These are phyloP conservation scores for Aureobasidium sp. DNA, from an alignment of 2,329 filamentous ascomycete species.

Conservation along the genomic window DNA sequence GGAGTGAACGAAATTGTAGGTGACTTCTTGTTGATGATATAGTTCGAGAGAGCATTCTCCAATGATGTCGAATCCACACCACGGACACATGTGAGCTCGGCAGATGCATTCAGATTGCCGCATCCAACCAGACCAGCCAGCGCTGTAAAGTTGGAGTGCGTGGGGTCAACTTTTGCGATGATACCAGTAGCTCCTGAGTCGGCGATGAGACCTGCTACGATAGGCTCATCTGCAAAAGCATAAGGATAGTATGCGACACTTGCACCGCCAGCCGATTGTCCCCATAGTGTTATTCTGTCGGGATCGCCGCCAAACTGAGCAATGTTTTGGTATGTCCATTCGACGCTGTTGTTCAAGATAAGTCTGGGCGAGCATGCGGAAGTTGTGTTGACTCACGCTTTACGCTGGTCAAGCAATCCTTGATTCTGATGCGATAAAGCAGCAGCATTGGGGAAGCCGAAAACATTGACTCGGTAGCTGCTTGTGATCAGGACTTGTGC, in stretches of 20 bases:
- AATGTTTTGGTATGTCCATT: constrained; percentile 20
- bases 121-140: constrained; percentile 11
- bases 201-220: constrained; percentile 18
- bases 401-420: constrained; percentile 33
- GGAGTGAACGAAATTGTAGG: constrained; percentile 18
- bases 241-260: constrained; percentile 18
- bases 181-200: constrained; percentile 17
- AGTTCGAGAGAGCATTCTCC: constrained; percentile 14
- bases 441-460: not conserved
- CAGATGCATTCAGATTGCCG: not conserved
- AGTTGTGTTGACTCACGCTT: constrained; percentile 9
- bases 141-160: constrained; percentile 10
- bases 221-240: constrained; percentile 19
- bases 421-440: constrained; percentile 26
- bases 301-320: constrained; percentile 21
- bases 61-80: constrained; percentile 4
- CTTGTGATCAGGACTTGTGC: not conserved
- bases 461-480: constrained; percentile 7
- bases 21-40: constrained; percentile 3
- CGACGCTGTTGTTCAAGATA: constrained; percentile 9
- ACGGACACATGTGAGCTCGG: constrained; percentile 2
- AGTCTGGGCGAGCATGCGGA: not conserved
- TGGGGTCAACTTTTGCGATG: constrained; percentile 13
- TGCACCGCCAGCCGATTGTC: constrained; percentile 19
- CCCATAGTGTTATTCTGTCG: constrained; percentile 18